These are phyloP conservation scores for Ophiocordyceps polyrhachis-furcata DNA, from an alignment of 2,329 filamentous ascomycete species.

Conservation along the genomic window DNA sequence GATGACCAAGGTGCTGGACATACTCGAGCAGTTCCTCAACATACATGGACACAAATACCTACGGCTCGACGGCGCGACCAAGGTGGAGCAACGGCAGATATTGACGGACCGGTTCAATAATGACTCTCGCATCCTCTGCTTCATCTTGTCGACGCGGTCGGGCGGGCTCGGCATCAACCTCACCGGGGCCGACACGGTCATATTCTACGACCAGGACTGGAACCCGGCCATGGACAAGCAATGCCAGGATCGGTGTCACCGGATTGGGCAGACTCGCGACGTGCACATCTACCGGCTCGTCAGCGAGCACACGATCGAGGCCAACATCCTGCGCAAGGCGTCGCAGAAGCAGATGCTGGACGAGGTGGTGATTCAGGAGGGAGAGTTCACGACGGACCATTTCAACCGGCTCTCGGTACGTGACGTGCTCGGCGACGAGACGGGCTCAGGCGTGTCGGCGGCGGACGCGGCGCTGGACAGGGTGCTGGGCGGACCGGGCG, in stretches of 20 bases:
- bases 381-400: conserved; percentile 93
- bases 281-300: conserved; percentile 95
- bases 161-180: conserved; percentile 92
- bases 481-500: conserved; percentile 50
- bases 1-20: conserved; percentile 97
- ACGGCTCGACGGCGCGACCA: conserved; percentile 87
- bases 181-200: conserved; percentile 90
- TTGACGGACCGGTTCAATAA: conserved; percentile 94
- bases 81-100: conserved; percentile 87
- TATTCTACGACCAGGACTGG: conserved; percentile 99
- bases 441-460: conserved; percentile 44
- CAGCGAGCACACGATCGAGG: conserved; percentile 88
- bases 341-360: conserved; percentile 97
- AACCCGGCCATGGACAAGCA: conserved; percentile 99
- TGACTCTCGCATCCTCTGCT: conserved; percentile 77
- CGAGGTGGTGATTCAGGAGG: conserved; percentile 95
- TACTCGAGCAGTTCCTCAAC: conserved; percentile 92
- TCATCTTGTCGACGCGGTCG: conserved; percentile 87
- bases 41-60: conserved; percentile 96
- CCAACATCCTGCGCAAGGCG: conserved; percentile 90
- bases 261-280: conserved; percentile 92
- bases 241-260: conserved; percentile 91
- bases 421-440: conserved; percentile 45
- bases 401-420: conserved; percentile 63
- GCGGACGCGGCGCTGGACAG: conserved; percentile 72